Evolutionary conservation across 331 rosid genomes (phyloP).

Genomic region (Arachis monticola): DNA sequence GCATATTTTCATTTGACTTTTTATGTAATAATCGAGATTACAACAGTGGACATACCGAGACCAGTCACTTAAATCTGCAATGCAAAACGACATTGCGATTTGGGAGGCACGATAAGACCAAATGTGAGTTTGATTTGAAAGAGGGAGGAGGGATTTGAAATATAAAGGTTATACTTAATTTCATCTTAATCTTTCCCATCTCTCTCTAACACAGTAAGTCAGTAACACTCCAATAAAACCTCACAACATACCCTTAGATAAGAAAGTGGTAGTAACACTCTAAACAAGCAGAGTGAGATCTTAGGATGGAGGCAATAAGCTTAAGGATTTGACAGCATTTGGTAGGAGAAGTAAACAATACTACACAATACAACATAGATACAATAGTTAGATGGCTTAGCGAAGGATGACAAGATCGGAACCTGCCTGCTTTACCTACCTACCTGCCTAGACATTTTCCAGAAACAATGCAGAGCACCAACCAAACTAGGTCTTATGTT

Average conservation of each 20-base stretch:
- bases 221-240: too few species aligned
- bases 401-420: slow-evolving; percentile 24
- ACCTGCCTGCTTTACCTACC: slow-evolving; percentile 28
- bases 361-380: slow-evolving; percentile 24
- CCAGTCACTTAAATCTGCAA: too few species aligned
- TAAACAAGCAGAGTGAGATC: background rate
- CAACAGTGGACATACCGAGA: background rate
- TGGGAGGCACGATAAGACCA: background rate
- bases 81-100: background rate
- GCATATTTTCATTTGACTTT: background rate
- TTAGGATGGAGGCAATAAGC: background rate
- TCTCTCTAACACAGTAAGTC: too few species aligned
- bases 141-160: background rate
- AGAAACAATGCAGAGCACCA: slow-evolving; percentile 25
- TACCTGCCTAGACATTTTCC: slow-evolving; percentile 23
- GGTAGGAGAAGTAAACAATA: background rate
- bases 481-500: slow-evolving; percentile 9
- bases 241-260: too few species aligned
- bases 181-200: too few species aligned
- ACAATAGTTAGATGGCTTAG: slow-evolving; percentile 23
- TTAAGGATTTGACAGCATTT: slow-evolving; percentile 11
- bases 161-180: too few species aligned
- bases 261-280: too few species aligned
- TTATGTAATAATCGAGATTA: background rate
- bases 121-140: background rate